Evolutionary conservation across 192 early-diverging fungal genomes (phyloP), one percentile per base, ranked within the genome.

Genomic region (Coemansia sp.): DNA sequence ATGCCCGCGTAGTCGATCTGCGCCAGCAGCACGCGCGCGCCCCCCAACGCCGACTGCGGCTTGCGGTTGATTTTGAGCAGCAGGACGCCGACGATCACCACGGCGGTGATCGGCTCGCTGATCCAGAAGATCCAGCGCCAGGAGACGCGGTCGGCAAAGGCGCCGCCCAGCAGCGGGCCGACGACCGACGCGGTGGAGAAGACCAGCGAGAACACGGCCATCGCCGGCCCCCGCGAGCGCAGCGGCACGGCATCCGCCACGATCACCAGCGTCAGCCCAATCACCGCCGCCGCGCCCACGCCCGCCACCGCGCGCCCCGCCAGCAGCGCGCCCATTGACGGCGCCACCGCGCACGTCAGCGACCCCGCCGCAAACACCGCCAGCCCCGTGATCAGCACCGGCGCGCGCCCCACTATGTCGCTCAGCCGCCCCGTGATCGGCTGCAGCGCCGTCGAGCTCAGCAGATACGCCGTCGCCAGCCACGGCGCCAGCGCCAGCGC

Each of bases 371-470:
- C 73, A 57, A 84, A 83, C 13, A 86, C 51, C 3, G 68, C 49
- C 10, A 81, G 42, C 1, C 84, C 82, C 34, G 77, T 66, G 5
- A 87, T 49, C 27, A 86, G 62, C 22, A 85, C 62, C 5, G 59
- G 60, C 38, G 81, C 81, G 45, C 86, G 84, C 17, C 88, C 94
- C 72, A 93, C 90, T 30, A 93, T 88, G 47, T 95, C 92, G 40
- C 89, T 83, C n/a, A 90, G 60, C 49, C 81, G 80, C 13, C 88
- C 88, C 60, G 87, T 92, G 30, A 86, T 65, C 6, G 90, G 88
- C 59, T 90, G 83, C 50, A 92, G 74, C 8, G 90, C 85, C 2
- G 91, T 89, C 22, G 78, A 80, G 49, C 82, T 85, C 59, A 89
- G 63, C 31, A 89, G 57, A 49, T 86, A 90, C 23, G 82, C 73